A percentile compares a stretch with the other conserved stretches of the same genome.
Evolutionary conservation across 78 protist species (phyloP).

Genomic region (Dictyostelium purpureum): DNA sequence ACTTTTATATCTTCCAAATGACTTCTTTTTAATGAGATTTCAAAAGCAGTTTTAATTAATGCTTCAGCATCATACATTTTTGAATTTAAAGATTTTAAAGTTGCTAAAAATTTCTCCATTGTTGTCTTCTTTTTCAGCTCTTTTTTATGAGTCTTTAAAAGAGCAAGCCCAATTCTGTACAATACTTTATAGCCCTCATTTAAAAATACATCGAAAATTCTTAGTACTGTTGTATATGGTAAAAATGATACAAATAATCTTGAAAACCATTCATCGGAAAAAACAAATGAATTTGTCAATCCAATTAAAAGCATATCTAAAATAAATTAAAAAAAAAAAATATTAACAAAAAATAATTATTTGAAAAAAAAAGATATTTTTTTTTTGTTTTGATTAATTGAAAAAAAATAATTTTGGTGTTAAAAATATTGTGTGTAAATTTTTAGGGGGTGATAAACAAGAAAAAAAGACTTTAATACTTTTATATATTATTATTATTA

Average conservation of each 20-base stretch:
- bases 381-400: background rate
- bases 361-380: background rate
- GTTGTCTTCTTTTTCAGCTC: background rate
- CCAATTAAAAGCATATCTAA: conserved; percentile 66
- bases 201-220: conserved; percentile 47
- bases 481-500: background rate
- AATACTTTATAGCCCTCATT: conserved; percentile 64
- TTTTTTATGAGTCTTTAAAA: conserved; percentile 28
- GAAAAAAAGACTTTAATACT: too few species aligned
- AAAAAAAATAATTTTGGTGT: too few species aligned
- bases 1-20: conserved; percentile 11
- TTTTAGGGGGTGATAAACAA: too few species aligned
- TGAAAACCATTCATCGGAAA: conserved; percentile 64
- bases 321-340: background rate
- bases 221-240: conserved; percentile 40
- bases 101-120: conserved; percentile 5
- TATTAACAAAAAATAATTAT: background rate
- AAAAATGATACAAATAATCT: conserved; percentile 56
- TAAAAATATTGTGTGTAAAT: too few species aligned
- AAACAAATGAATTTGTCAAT: background rate
- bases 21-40: conserved; percentile 25
- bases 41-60: conserved; percentile 46
- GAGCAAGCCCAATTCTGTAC: conserved; percentile 46
- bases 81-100: background rate
- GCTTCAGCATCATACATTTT: conserved; percentile 13